A percentile compares a stretch with the other conserved stretches of the same genome.
phyloP scores from a whole-genome alignment of 1,284 basidiomycete species.

The Mycosarcoma maydis region DNA sequence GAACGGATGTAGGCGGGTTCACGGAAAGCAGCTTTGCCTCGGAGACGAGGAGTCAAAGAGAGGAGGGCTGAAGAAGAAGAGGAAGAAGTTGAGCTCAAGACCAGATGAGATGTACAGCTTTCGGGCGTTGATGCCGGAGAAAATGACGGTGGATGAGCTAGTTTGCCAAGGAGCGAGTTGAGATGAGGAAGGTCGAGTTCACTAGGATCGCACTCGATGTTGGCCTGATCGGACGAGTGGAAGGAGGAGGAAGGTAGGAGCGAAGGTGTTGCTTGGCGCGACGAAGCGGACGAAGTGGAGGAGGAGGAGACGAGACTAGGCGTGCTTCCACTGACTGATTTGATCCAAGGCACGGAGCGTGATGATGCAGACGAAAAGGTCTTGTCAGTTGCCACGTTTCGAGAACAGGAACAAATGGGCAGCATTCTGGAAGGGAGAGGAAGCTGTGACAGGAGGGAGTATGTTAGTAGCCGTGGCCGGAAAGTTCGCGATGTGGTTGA shows the following conservation, averaged over 20 bases:
- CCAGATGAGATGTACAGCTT: slow-evolving; percentile 7
- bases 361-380: slow-evolving; percentile 2
- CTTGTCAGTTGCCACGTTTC: slow-evolving; percentile 21
- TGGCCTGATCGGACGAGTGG: slow-evolving; percentile 10
- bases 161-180: slow-evolving; percentile 43
- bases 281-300: slow-evolving; percentile 9
- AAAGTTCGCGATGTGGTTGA: background rate
- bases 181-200: slow-evolving; percentile 37
- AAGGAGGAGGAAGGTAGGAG: slow-evolving; percentile 15
- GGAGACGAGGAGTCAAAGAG: slow-evolving; percentile 40
- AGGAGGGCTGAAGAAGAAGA: slow-evolving; percentile 13
- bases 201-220: slow-evolving; percentile 15
- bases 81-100: slow-evolving; percentile 16
- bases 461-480: background rate
- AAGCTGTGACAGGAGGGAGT: slow-evolving; percentile 2
- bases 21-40: slow-evolving; percentile 30
- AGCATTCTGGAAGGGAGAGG: slow-evolving; percentile 2
- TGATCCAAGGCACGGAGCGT: background rate
- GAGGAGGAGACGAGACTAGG: slow-evolving; percentile 22
- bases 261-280: slow-evolving; percentile 13
- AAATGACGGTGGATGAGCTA: slow-evolving; percentile 28
- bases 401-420: slow-evolving; percentile 22
- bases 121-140: slow-evolving; percentile 15
- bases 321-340: slow-evolving; percentile 25
- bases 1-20: slow-evolving; percentile 32